Evolutionary conservation across 495 filamentous ascomycete genomes (phyloP), one percentile per base, ranked within the genome.

Genomic region (Aspergillus diversus): DNA sequence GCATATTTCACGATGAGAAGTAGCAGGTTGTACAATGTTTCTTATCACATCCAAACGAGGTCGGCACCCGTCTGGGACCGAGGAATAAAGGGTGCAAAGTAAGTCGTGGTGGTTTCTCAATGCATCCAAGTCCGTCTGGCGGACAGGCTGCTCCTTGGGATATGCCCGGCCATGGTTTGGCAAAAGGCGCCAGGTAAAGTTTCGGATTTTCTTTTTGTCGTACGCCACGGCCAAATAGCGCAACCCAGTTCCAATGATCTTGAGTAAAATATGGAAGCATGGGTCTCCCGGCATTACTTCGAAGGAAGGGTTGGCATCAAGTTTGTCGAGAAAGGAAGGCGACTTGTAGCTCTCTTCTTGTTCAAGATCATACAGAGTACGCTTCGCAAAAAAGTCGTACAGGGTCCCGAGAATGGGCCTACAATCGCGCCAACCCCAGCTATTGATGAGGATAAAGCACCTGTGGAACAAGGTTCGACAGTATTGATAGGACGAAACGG

Each of bases 191-290:
- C 88, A 89, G 5, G 92, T 83, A 21, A 97, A 79, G 62, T 92
- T 91, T 21, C 84, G 83, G 59, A 96, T 86, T 68, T 89, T 91
- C 63, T 90, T 97, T 43, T 81, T 80, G 31, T 87, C 76, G 68
- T 88, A 86, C 3, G 79, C 63, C 43, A 81, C 70, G 17, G 76
- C 75, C 60, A 96, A 76, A 12, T 84, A 82, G 34, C 83, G 83
- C 34, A 97, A 81, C 9, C 88, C 87, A 63, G 87, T 73, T 15
- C 84, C 92, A 48, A 97, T 76, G 21, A 92, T 86, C 69, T 99
- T 99, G 48, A 97, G 81, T 59, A 97, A 86, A n/a, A 97, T 89
- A 71, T 96, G 90, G 65, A 99, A 99, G 62, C 92, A 91, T n/a
- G 85, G 84, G 67, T 99, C 95, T 33, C 88, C 86, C 5, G 84